A percentile compares a stretch with the other conserved stretches of the same genome.
These are phyloP conservation scores for Cercospora citrullina DNA, from an alignment of 2,329 filamentous ascomycete genomes.

Conservation along the genomic window DNA sequence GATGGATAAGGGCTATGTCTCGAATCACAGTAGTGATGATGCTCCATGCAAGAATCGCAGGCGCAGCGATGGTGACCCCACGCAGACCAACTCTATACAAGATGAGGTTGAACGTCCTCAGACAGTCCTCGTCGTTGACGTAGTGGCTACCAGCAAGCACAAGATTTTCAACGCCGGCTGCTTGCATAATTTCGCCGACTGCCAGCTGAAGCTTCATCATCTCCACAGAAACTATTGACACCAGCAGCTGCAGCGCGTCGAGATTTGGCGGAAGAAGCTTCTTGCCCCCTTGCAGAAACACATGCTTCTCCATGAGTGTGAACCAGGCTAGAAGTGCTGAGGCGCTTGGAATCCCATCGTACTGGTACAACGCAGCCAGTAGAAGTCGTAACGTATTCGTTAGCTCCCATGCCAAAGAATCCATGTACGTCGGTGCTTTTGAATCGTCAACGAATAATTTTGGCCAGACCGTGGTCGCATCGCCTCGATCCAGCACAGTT, in stretches of 20 bases:
- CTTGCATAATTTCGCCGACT: conserved; percentile 52
- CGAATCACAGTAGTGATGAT: conserved; percentile 71
- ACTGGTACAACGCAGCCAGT: conserved; percentile 54
- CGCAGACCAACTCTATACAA: conserved; percentile 61
- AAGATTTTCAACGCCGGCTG: conserved; percentile 20
- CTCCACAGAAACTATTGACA: conserved; percentile 68
- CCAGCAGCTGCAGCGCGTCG: conserved; percentile 66
- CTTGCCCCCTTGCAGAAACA: conserved; percentile 65
- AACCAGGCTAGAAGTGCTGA: conserved; percentile 71
- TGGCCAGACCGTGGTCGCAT: conserved; percentile 38
- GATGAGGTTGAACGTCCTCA: conserved; percentile 73
- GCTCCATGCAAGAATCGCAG: conserved; percentile 79
- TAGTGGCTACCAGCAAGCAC: conserved; percentile 48
- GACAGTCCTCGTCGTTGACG: conserved; percentile 65
- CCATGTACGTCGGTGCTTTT: conserved; percentile 58
- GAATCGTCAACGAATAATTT: conserved; percentile 27
- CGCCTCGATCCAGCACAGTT: conserved; percentile 25
- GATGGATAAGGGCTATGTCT: conserved; percentile 37
- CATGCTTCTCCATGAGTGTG: conserved; percentile 64
- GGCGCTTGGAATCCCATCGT: conserved; percentile 25
- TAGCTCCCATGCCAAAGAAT: conserved; percentile 66
- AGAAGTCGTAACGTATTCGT: conserved; percentile 58
- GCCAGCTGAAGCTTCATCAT: conserved; percentile 68
- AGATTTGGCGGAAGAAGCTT: conserved; percentile 37
- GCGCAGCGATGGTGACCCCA: conserved; percentile 64